Evolutionary conservation across 1,284 basidiomycete species (phyloP), one percentile per base, ranked within the genome.

Genomic region (Naganishia sp.): DNA sequence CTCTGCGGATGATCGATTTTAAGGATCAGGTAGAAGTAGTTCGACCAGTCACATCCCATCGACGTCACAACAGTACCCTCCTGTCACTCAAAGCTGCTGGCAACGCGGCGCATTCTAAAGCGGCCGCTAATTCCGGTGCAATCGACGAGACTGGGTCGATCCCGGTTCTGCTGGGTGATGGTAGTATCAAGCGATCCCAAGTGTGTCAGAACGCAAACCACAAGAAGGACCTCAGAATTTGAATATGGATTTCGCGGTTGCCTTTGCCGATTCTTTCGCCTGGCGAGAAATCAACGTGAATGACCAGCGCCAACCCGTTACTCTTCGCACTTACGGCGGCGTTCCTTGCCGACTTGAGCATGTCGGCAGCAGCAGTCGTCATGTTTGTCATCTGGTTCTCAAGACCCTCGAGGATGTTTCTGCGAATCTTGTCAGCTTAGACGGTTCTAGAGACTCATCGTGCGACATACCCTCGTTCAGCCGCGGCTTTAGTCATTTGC

Each of bases 261-360:
- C 71, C 72, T 79, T 80, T 9, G 76, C 79, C 6, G 74, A 67
- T 67, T 80, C 77, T 66, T 78, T 78, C 67, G 76, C 68, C 70
- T 77, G 57, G 18, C 23, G 23, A 7, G 25, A 15, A 43, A 17
- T 21, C n/a, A 49, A 4, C 25, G 17, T 49, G 6, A 50, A 65
- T 49, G n/a, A 55, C n/a, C 23, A 61, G 32, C 25, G 18, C 45
- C 17, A 31, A 55, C 32, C 31, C 17, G 21, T 21, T 10, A 31
- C 6, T 25, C 15, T 25, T 43, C 39, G n/a, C 23, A 71, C 75
- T 69, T 56, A 76, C 72, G 47, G 77, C 79, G 2, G 75, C 56
- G 42, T 76, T 77, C 61, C 71, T 71, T 5, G 79, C 79, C 50
- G 74, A 72, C 25, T 63, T 71, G 18, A 76, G 64, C 62, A 77